Percentiles rank a stretch among this genome's conserved stretches.
Conservation (phyloP, 148 eudicot species). For the Amaranthus hypochondriacus region DNA sequence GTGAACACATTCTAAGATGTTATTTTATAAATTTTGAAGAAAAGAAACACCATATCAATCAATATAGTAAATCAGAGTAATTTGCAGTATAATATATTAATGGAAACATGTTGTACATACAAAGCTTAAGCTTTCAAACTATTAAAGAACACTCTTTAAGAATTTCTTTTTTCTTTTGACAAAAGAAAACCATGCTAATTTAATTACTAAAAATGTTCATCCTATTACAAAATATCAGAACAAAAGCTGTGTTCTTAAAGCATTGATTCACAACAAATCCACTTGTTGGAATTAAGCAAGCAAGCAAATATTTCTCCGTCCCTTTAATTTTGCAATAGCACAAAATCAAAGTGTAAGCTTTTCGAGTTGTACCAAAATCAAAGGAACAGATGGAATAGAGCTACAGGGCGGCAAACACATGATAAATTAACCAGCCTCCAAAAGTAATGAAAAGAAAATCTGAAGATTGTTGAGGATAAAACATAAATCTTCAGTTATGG, state of each 20-base stretch:
- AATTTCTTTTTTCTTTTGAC: no score
- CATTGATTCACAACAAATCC: slow-evolving; percentile 30
- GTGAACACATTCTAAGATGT: no score
- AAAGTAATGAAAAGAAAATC: slow-evolving; percentile 19
- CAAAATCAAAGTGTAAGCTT: no score
- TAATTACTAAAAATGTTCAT: slow-evolving; percentile 2
- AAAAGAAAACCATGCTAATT: slow-evolving; percentile 7
- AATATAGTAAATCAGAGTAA: no score
- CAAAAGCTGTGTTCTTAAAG: slow-evolving; percentile 15
- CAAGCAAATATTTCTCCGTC: no score
- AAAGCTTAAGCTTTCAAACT: no score
- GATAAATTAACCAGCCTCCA: slow-evolving; percentile 10
- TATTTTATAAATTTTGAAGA: no score
- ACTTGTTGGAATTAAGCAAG: slow-evolving; percentile 27
- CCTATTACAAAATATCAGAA: slow-evolving; percentile 21
- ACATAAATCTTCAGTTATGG: slow-evolving; percentile 25
- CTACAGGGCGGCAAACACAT: slow-evolving; percentile 10
- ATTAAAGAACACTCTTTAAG: no score
- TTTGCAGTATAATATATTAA: no score
- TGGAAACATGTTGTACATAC: no score
- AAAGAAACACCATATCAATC: no score
- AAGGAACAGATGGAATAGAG: background rate
- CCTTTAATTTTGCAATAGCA: no score
- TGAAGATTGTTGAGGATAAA: slow-evolving; percentile 24
- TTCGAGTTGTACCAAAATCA: slow-evolving; percentile 3